Evolutionary conservation across 371 early-diverging fungal species (phyloP), one percentile per base, ranked within the genome.

Genomic region (Mortierella sp.): DNA sequence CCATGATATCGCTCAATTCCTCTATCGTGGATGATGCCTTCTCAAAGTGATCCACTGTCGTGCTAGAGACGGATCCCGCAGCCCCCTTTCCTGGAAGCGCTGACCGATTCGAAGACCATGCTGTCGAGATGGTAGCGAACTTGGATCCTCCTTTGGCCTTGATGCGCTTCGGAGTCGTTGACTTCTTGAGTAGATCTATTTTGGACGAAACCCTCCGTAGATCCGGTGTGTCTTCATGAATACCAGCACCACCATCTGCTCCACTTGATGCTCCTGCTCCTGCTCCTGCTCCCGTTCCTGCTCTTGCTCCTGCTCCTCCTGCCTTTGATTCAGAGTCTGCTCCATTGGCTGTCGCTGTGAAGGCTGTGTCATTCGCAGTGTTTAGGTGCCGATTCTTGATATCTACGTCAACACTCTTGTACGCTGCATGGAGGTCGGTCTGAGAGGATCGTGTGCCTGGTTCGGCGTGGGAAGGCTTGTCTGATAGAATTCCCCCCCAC

Each of bases 61-160:
- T 55, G 28, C 68, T 67, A 10, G 73, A 73, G 19, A 59, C 50
- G 4, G 73, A 73, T 5, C 64, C 67, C 46, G 52, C 50, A 34
- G 54, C 14, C 14, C 56, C 30, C 39, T 49, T 47, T 12, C 43
- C 67, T n/a, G 64, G 60, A 27, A 64, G 64, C 27, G 59, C 60
- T 0, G 67, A 49, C 26, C 67, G 57, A 49, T 46, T 67, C 18
- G 73, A 73, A 5, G 68, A 59, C 67, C 67, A 73, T 0, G 70
- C 62, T 0, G 69, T 74, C 7, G 70, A 61, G 49, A 76, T 65
- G 46, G 76, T 76, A 4, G 76, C 76, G 59, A 76, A 76, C 46
- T 76, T 76, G 23, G 61, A 48, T 30, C 30, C 58, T 8, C 68
- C 74, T 19, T 68, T 59, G 52, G 60, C 24, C 31, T 66, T 67